Evolutionary conservation across 2,329 filamentous ascomycete genomes (phyloP), one percentile per base, ranked within the genome.

Genomic region (Talaromyces funiculosus): DNA sequence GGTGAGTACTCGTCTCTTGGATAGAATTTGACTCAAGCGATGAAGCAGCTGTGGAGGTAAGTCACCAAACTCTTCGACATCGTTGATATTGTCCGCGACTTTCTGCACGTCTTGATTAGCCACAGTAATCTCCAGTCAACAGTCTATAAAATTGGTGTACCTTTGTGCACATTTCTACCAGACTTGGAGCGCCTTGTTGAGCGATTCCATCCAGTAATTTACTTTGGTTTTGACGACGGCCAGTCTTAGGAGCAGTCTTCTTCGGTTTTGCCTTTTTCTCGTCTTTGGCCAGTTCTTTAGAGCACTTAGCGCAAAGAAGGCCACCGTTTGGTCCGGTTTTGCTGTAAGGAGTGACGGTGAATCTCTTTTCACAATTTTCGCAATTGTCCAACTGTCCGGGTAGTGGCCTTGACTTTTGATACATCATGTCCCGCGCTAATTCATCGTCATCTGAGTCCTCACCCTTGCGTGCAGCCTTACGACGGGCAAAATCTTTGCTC

Each of bases 311-410:
- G 71, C 93, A 97, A 1, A 97, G 80, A n/a, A 97, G 79, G 16
- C 91, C 91, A 3, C 92, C 92, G n/a, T 88, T 81, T 0, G 90
- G 89, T 0, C 90, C 91, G 29, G 87, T 84, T 65, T 91, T 88
- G 64, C 89, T 92, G 76, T 97, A 97, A 0, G 90, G 84, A 0
- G 93, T 97, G 47, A 97, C 92, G 0, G 91, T 96, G 70, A 97
- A 97, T 38, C 92, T 86, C 64, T 94, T 96, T 45, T 83, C 82
- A 73, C 93, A 97, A 3, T 87, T 77, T 64, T 90, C 91, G 71
- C 93, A 97, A 66, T 96, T 92, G 64, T 90, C 91, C 69, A 93
- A 84, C 73, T 97, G 93, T 2, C 90, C 92, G 1, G 91, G 90
- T n/a, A 87, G 72, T 1, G 87, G 86, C 26, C 71, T 72, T 22